Conservation (phyloP, 352 stramenopile species). For the Phytophthora sojae region DNA sequence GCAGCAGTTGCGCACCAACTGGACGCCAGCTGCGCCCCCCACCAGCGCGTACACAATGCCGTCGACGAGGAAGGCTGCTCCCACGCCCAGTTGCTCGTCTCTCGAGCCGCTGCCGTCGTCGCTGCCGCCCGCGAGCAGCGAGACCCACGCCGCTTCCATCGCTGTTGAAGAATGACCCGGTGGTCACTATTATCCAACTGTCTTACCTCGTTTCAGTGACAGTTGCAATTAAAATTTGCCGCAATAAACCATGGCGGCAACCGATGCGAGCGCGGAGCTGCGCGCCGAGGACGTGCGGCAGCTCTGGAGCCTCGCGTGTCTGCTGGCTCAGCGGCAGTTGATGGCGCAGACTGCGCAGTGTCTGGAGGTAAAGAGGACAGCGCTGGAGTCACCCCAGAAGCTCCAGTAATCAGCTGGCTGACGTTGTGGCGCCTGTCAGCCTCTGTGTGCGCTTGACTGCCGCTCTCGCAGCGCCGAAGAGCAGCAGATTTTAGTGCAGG, state of each 20-base stretch:
- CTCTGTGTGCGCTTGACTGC: constrained; percentile 40
- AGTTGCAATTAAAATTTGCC: background rate
- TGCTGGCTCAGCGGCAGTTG: constrained; percentile 53
- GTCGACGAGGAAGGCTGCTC: constrained; percentile 72
- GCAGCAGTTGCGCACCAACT: constrained; percentile 86
- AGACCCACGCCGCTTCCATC: constrained; percentile 25
- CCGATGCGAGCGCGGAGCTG: constrained; percentile 20
- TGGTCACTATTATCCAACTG: constrained; percentile 7
- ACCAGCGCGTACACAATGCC: constrained; percentile 75
- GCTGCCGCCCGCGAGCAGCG: constrained; percentile 9
- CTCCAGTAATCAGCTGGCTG: constrained; percentile 4
- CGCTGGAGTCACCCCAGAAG: background rate
- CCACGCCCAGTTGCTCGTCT: constrained; percentile 59
- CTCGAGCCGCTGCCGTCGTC: constrained; percentile 9
- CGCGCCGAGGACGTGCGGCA: constrained; percentile 46
- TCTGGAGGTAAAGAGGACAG: constrained; percentile 49
- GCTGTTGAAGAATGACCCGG: constrained; percentile 26
- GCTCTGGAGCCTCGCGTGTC: constrained; percentile 70
- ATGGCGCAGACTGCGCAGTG: constrained; percentile 48
- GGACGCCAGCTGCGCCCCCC: constrained; percentile 58
- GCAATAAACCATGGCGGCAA: constrained; percentile 17
- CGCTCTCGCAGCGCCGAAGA: constrained; percentile 23
- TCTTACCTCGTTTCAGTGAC: background rate
- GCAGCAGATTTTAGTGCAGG: constrained; percentile 35
- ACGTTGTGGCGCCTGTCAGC: constrained; percentile 22